Conservation (phyloP, 192 early-diverging fungal species). For the Diversispora epigaea region DNA sequence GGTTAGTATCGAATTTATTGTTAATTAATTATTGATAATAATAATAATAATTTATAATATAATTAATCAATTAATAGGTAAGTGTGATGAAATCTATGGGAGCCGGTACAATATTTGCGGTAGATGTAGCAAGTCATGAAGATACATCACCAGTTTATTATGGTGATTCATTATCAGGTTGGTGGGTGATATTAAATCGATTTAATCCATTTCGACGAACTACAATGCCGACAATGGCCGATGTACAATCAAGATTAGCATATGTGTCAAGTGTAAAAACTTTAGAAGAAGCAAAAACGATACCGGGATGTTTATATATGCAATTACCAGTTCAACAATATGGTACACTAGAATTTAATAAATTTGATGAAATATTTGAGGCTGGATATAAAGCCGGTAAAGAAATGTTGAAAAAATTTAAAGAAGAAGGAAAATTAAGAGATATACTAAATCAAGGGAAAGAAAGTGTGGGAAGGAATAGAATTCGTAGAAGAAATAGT, state of each 20-base stretch:
- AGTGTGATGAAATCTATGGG: constrained; percentile 74
- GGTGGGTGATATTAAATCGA: constrained; percentile 81
- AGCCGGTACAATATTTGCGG: constrained; percentile 88
- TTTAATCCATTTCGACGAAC: constrained; percentile 73
- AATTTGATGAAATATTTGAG: constrained; percentile 82
- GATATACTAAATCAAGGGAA: constrained; percentile 36
- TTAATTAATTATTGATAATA: constrained; percentile 9
- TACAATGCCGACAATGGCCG: constrained; percentile 86
- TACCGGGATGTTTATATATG: constrained; percentile 79
- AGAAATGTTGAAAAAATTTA: constrained; percentile 79
- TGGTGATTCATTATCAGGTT: constrained; percentile 91
- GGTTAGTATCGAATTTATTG: constrained; percentile 57
- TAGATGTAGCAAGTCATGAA: constrained; percentile 90
- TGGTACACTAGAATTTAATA: constrained; percentile 89
- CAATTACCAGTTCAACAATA: constrained; percentile 84
- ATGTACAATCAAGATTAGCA: constrained; percentile 91
- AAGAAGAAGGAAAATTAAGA: constrained; percentile 60
- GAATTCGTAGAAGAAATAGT: constrained; percentile 36
- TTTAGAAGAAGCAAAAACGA: constrained; percentile 85
- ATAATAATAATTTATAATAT: constrained; percentile 18
- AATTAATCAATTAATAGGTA: constrained; percentile 45
- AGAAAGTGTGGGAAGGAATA: constrained; percentile 27
- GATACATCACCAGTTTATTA: constrained; percentile 91
- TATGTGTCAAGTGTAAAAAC: constrained; percentile 89
- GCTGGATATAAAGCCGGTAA: constrained; percentile 84